Evolutionary conservation across 106 monocot genomes (phyloP).

Genomic region (Acorus gramineus): DNA sequence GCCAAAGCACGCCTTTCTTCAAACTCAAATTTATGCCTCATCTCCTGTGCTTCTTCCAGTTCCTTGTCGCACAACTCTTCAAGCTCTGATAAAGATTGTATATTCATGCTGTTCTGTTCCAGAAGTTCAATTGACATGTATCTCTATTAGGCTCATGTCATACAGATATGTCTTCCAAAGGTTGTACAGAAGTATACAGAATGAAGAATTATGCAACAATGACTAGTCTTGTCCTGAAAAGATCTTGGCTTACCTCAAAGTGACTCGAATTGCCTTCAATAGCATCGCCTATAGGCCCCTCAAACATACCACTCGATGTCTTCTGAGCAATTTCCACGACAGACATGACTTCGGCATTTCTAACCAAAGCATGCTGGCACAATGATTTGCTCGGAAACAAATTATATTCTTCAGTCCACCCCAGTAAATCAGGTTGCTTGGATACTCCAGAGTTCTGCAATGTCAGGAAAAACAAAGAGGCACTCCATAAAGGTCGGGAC

Average conservation of each 20-base stretch:
- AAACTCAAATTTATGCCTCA: constrained; percentile 61
- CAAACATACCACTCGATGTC: too few relatives aligned
- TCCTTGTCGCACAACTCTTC: constrained; percentile 82
- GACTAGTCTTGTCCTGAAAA: neutral
- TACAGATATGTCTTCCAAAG: constrained; percentile 5
- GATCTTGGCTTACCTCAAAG: neutral
- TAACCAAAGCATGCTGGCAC: too few relatives aligned
- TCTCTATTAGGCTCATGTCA: constrained; percentile 3
- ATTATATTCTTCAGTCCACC: too few relatives aligned
- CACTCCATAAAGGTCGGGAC: too few relatives aligned
- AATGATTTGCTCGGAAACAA: too few relatives aligned
- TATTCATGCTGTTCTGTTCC: constrained; percentile 13
- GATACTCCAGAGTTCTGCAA: too few relatives aligned
- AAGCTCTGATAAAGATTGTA: constrained; percentile 46
- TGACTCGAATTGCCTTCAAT: too few relatives aligned
- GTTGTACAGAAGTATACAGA: neutral
- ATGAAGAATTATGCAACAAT: neutral
- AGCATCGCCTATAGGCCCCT: too few relatives aligned
- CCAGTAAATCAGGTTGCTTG: too few relatives aligned
- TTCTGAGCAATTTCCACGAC: too few relatives aligned
- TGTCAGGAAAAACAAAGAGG: too few relatives aligned
- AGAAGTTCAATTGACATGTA: constrained; percentile 11
- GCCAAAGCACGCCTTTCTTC: constrained; percentile 73
- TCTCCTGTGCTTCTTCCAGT: constrained; percentile 86
- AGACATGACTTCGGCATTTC: too few relatives aligned